These are phyloP conservation scores for Boletus reticulatus DNA, from an alignment of 768 basidiomycete genomes.

Conservation along the genomic window DNA sequence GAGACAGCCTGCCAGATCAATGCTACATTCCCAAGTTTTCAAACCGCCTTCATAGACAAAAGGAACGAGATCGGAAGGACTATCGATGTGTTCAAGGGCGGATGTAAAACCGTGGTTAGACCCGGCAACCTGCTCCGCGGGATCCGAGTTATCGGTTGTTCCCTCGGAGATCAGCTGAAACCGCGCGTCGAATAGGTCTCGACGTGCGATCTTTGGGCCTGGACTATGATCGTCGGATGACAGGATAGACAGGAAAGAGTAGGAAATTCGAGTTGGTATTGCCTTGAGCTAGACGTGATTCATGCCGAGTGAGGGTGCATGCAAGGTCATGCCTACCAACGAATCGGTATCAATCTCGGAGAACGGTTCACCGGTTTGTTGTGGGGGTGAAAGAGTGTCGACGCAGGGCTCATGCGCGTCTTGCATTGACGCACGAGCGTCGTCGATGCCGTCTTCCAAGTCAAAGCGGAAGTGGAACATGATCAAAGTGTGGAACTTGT, in stretches of 20 bases:
- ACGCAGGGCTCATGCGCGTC: neutral
- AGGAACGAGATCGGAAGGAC: conserved; percentile 86
- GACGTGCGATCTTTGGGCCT: conserved; percentile 51
- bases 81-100: conserved; percentile 66
- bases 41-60: conserved; percentile 94
- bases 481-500: neutral
- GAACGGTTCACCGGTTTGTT: conserved; percentile 15
- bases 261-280: conserved; percentile 75
- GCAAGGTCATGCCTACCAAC: conserved; percentile 26
- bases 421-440: conserved; percentile 13
- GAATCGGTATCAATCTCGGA: conserved; percentile 30
- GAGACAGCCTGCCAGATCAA: conserved; percentile 79
- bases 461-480: conserved; percentile 56
- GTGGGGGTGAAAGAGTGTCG: neutral
- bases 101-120: conserved; percentile 15
- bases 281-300: conserved; percentile 52
- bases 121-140: conserved; percentile 18
- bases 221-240: conserved; percentile 30
- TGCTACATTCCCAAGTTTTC: conserved; percentile 96
- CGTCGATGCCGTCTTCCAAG: conserved; percentile 44
- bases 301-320: conserved; percentile 4
- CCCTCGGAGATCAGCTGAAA: conserved; percentile 81
- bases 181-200: conserved; percentile 95
- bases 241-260: conserved; percentile 65
- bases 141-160: conserved; percentile 33